Percentiles rank a stretch among this genome's conserved stretches.
phyloP scores from a whole-genome alignment of 495 filamentous ascomycete species.

The Aspergillus indologenus region DNA sequence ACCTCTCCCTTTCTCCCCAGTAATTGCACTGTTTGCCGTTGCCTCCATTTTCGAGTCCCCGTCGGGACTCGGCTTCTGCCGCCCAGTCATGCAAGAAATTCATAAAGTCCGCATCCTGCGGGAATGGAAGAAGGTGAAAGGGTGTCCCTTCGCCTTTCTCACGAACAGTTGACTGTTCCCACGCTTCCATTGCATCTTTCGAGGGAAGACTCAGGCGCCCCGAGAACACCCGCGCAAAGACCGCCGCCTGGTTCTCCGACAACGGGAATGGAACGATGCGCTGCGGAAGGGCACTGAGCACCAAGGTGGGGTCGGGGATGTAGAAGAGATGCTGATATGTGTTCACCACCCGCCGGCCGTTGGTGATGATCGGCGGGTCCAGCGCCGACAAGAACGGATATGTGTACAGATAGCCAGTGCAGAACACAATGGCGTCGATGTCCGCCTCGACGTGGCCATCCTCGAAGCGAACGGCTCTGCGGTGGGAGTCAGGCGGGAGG shows the following conservation, averaged over 20 bases:
- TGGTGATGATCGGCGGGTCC: constrained; percentile 55
- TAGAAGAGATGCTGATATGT: constrained; percentile 79
- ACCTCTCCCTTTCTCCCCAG: constrained; percentile 66
- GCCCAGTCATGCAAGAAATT: constrained; percentile 67
- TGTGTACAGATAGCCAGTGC: constrained; percentile 59
- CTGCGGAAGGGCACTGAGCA: constrained; percentile 70
- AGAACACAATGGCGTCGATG: constrained; percentile 57
- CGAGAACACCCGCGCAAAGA: constrained; percentile 73
- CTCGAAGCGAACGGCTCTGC: constrained; percentile 50
- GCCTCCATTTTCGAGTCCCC: constrained; percentile 44
- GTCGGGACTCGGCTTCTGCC: constrained; percentile 34
- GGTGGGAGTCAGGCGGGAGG: constrained; percentile 33
- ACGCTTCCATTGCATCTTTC: constrained; percentile 58
- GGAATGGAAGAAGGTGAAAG: constrained; percentile 69
- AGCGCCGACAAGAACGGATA: constrained; percentile 56
- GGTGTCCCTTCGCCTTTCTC: constrained; percentile 45
- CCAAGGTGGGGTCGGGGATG: constrained; percentile 70
- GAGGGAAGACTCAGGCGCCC: constrained; percentile 62
- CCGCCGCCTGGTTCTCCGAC: constrained; percentile 72
- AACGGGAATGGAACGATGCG: constrained; percentile 82
- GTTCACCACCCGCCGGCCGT: constrained; percentile 65
- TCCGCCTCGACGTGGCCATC: constrained; percentile 48
- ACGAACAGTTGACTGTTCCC: constrained; percentile 50
- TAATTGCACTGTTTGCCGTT: constrained; percentile 59
- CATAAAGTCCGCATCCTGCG: constrained; percentile 75